Conservation (phyloP, 768 basidiomycete genomes). For the Fomitopsis pulvina region DNA sequence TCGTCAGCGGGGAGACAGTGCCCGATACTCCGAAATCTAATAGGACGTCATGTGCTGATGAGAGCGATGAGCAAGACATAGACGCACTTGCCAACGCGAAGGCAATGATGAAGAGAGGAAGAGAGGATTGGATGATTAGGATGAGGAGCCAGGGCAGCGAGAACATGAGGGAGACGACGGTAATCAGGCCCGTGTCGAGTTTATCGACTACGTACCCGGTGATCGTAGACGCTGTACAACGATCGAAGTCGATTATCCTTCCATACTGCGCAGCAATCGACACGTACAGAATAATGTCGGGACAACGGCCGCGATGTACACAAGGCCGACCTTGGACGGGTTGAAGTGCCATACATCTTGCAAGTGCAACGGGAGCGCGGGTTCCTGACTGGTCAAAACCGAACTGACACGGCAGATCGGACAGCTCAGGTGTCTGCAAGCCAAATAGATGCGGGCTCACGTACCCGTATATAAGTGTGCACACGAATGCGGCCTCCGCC, state of each 20-base stretch:
- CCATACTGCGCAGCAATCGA: not conserved
- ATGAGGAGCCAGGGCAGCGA: constrained; percentile 61
- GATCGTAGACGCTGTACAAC: constrained; percentile 43
- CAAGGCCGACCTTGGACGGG: constrained; percentile 47
- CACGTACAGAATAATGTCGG: constrained; percentile 61
- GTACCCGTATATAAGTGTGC: constrained; percentile 30
- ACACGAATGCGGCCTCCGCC: constrained; percentile 21
- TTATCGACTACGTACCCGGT: constrained; percentile 55
- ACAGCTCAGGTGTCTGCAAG: not conserved
- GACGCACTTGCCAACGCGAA: constrained; percentile 49
- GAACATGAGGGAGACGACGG: constrained; percentile 39
- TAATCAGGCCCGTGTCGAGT: constrained; percentile 49
- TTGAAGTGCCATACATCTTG: constrained; percentile 26
- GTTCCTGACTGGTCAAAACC: constrained; percentile 24
- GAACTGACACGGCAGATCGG: constrained; percentile 11
- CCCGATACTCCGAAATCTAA: constrained; percentile 59
- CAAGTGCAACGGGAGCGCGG: constrained; percentile 30
- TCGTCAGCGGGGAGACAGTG: constrained; percentile 52
- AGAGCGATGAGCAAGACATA: not conserved
- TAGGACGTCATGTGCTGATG: not conserved
- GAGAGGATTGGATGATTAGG: constrained; percentile 37
- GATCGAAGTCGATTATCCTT: not conserved
- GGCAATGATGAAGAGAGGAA: constrained; percentile 43
- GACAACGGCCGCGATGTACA: constrained; percentile 57
- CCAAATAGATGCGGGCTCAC: constrained; percentile 8